These are phyloP conservation scores for Maudiozyma humilis DNA, from an alignment of 1,139 yeast genomes.

Conservation along the genomic window DNA sequence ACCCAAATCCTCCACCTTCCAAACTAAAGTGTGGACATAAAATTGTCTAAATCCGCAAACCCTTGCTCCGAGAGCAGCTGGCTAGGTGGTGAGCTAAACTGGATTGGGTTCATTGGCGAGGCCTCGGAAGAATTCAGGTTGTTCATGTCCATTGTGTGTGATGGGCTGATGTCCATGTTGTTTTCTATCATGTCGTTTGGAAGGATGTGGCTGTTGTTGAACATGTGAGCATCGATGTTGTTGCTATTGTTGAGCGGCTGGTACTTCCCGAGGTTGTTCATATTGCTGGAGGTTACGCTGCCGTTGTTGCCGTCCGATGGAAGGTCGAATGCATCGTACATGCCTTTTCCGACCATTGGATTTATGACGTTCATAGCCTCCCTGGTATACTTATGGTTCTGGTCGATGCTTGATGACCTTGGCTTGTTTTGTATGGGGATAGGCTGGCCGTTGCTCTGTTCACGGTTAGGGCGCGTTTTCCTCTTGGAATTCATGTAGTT, in stretches of 20 bases:
- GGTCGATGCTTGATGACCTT: slow-evolving; percentile 25
- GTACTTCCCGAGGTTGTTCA: slow-evolving; percentile 11
- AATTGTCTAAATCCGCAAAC: slow-evolving; percentile 27
- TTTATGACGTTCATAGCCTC: slow-evolving; percentile 11
- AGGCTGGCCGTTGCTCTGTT: background rate
- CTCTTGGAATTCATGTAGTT: slow-evolving; percentile 4
- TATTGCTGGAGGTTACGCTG: background rate
- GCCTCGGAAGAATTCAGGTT: slow-evolving; percentile 6
- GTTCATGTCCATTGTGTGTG: slow-evolving; percentile 1
- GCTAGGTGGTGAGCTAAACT: slow-evolving; percentile 19
- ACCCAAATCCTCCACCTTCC: background rate
- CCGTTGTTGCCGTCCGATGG: slow-evolving; percentile 6
- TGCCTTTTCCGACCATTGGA: slow-evolving; percentile 13
- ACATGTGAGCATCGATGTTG: slow-evolving; percentile 1
- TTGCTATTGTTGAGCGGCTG: slow-evolving; percentile 4
- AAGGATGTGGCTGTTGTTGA: background rate
- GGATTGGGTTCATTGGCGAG: slow-evolving; percentile 16
- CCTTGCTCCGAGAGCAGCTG: slow-evolving; percentile 22
- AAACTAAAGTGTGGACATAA: slow-evolving; percentile 19
- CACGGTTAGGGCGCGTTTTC: slow-evolving; percentile 3
- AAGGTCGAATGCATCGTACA: slow-evolving; percentile 14
- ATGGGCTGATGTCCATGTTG: slow-evolving; percentile 6
- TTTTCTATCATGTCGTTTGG: slow-evolving; percentile 4
- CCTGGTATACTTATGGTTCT: slow-evolving; percentile 18
- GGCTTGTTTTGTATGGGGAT: slow-evolving; percentile 9